A percentile compares a stretch with the other conserved stretches of the same genome.
phyloP scores from a whole-genome alignment of 2,329 filamentous ascomycete species.

The Trichoderma harzianum region DNA sequence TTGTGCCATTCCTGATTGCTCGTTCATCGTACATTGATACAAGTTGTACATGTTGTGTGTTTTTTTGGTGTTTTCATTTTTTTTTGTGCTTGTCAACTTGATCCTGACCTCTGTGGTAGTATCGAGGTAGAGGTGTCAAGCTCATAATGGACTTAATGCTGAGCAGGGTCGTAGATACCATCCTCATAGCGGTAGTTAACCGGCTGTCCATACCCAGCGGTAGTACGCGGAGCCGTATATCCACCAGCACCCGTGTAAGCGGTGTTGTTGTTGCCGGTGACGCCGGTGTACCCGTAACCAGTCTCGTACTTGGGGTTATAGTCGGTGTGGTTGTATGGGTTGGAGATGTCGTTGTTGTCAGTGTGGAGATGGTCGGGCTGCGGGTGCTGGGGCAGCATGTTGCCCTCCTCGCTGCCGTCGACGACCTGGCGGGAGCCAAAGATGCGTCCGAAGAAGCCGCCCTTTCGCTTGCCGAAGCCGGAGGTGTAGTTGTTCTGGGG shows the following conservation, averaged over 20 bases:
- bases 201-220: slow-evolving; percentile 18
- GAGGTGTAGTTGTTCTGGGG: slow-evolving; percentile 57
- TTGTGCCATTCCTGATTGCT: neutral
- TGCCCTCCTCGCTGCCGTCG: slow-evolving; percentile 26
- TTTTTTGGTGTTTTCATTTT: neutral
- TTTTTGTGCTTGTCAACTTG: neutral
- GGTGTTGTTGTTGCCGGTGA: neutral
- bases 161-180: slow-evolving; percentile 35
- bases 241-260: slow-evolving; percentile 5
- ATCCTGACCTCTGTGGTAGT: neutral
- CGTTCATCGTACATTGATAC: neutral
- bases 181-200: slow-evolving; percentile 36
- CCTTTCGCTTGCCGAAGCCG: slow-evolving; percentile 37
- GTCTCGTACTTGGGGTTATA: slow-evolving; percentile 29
- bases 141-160: neutral
- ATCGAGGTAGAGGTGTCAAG: neutral
- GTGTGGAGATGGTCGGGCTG: slow-evolving; percentile 41
- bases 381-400: slow-evolving; percentile 39
- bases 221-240: slow-evolving; percentile 3
- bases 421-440: slow-evolving; percentile 31
- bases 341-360: slow-evolving; percentile 30
- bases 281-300: slow-evolving; percentile 23
- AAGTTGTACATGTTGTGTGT: neutral
- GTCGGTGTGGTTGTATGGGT: slow-evolving; percentile 28
- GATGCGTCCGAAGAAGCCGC: slow-evolving; percentile 33